Percentiles rank a stretch among this genome's conserved stretches.
These are phyloP conservation scores for Tubosaeta brunneosetosa DNA, from an alignment of 768 basidiomycete species.

Conservation along the genomic window DNA sequence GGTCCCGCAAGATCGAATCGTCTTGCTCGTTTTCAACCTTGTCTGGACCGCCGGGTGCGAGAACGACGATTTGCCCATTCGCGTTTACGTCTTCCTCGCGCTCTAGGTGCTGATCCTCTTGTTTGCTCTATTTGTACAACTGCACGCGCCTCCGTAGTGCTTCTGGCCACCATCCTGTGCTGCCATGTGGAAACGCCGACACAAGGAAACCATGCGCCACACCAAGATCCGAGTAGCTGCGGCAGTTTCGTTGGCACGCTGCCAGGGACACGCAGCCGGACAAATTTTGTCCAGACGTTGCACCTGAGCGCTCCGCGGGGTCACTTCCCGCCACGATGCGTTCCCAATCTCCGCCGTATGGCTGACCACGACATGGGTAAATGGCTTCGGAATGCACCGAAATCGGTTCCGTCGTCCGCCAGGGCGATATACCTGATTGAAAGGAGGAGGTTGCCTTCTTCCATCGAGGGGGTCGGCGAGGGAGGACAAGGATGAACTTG, in stretches of 20 bases:
- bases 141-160: neutral
- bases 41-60: conserved; percentile 4
- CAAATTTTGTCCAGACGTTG: neutral
- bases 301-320: neutral
- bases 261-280: neutral
- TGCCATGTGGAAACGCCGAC: conserved; percentile 34
- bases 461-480: neutral
- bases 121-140: neutral
- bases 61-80: neutral
- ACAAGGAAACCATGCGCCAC: conserved; percentile 42
- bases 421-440: conserved; percentile 19
- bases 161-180: neutral
- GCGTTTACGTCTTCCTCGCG: neutral
- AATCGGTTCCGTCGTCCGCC: conserved; percentile 10
- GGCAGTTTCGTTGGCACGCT: conserved; percentile 7
- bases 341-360: neutral
- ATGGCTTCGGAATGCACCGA: conserved; percentile 5
- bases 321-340: neutral
- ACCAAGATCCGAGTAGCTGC: conserved; percentile 32
- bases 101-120: no score
- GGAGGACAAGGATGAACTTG: neutral
- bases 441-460: conserved; percentile 4
- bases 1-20: neutral
- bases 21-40: neutral
- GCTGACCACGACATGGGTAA: conserved; percentile 21